These are phyloP conservation scores for Xylariaceae sp. DNA, from an alignment of 2,329 filamentous ascomycete species.

Conservation along the genomic window DNA sequence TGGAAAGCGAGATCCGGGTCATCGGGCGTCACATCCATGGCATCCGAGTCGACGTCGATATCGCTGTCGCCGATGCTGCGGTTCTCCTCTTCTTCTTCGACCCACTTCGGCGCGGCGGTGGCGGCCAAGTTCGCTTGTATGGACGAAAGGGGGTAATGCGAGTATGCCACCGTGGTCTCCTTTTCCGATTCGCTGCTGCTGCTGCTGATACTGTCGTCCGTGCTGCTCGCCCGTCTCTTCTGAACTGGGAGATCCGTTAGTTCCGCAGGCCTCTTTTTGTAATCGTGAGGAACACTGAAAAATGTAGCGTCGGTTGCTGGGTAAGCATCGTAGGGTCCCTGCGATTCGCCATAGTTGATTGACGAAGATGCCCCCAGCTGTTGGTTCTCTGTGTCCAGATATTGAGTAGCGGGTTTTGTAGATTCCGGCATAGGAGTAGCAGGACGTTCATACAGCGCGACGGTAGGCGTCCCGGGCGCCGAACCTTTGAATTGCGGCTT, in stretches of 20 bases:
- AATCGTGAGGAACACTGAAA: background rate
- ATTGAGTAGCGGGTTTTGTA: background rate
- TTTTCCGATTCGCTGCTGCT: constrained; percentile 4
- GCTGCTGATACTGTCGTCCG: background rate
- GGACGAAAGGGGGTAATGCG: background rate
- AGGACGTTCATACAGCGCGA: constrained; percentile 11
- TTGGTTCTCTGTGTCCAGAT: too few relatives aligned
- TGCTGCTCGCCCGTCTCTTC: background rate
- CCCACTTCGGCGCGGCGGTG: background rate
- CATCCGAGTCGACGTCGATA: background rate
- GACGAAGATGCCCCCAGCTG: too few relatives aligned
- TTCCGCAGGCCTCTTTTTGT: background rate
- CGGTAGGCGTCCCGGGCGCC: constrained; percentile 6
- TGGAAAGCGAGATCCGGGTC: background rate
- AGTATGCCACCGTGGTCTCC: background rate
- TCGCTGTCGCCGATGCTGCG: background rate
- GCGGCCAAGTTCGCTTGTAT: background rate
- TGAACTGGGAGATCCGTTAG: background rate
- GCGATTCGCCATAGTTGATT: background rate
- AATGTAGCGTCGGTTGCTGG: background rate
- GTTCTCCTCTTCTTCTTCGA: background rate
- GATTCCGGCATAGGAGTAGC: too few relatives aligned
- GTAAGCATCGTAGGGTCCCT: background rate
- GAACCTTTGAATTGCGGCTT: constrained; percentile 2
- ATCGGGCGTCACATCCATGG: background rate